Conservation (phyloP, 352 stramenopile genomes). For the Phytophthora boehmeriae region DNA sequence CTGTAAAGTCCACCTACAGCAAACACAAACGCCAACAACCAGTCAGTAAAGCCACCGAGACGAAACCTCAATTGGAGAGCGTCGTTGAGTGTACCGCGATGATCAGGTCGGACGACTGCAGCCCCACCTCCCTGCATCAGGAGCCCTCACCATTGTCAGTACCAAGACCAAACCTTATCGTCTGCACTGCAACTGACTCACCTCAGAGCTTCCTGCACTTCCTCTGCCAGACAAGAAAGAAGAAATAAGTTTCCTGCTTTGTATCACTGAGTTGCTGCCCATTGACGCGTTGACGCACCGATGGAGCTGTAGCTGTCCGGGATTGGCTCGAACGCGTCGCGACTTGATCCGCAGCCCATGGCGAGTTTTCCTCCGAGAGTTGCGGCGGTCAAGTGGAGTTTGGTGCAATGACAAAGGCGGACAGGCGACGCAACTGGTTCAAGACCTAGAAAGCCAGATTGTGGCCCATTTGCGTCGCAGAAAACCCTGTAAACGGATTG, state of each 20-base stretch:
- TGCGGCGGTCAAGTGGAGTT: too few species aligned
- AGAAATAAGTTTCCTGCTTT: too few species aligned
- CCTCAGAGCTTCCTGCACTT: conserved; percentile 54
- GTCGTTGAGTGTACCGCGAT: conserved; percentile 42
- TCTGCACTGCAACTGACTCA: conserved; percentile 2
- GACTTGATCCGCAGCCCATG: conserved; percentile 40
- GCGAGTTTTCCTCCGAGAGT: too few species aligned
- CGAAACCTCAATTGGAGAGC: background rate
- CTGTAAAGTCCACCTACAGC: conserved; percentile 58
- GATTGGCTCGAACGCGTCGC: conserved; percentile 34
- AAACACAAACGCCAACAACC: conserved; percentile 1
- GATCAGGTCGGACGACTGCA: conserved; percentile 74
- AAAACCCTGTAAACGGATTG: conserved; percentile 18
- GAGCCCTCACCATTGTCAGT: background rate
- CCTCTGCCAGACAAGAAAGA: too few species aligned
- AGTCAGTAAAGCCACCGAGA: background rate
- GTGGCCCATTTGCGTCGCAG: conserved; percentile 7
- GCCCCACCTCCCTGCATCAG: conserved; percentile 49
- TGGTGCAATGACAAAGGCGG: conserved; percentile 21
- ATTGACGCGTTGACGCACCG: conserved; percentile 21
- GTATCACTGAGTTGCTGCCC: too few species aligned
- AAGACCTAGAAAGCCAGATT: background rate
- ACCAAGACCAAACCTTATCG: too few species aligned
- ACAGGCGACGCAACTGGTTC: conserved; percentile 28
- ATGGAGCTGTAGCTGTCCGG: conserved; percentile 37